These are phyloP conservation scores for Xylaria sp. DNA, from an alignment of 2,329 filamentous ascomycete genomes.

Conservation along the genomic window DNA sequence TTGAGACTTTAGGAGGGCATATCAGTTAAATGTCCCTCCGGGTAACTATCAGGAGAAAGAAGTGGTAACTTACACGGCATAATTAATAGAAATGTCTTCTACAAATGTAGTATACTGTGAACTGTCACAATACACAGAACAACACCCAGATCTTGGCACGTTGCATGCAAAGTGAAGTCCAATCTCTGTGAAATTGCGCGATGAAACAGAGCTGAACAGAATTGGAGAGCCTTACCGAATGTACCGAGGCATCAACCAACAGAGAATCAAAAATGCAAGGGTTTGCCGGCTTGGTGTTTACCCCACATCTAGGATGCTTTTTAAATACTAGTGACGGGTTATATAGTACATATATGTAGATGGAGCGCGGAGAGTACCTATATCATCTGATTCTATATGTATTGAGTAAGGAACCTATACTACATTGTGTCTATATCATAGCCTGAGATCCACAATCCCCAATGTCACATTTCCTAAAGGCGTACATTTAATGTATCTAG, in stretches of 20 bases:
- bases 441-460: no score
- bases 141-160: background rate
- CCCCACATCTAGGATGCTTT: background rate
- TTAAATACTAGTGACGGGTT: background rate
- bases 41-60: background rate
- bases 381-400: background rate
- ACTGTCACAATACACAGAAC: background rate
- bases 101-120: background rate
- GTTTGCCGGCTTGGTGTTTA: background rate
- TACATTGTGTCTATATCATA: no score
- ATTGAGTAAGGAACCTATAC: no score
- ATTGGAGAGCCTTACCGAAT: slow-evolving; percentile 10
- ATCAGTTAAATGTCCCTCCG: background rate
- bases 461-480: no score
- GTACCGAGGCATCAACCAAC: slow-evolving; percentile 1
- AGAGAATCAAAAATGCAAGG: slow-evolving; percentile 4
- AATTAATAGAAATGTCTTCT: background rate
- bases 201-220: background rate
- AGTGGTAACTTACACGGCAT: slow-evolving; percentile 31
- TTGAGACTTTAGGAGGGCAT: slow-evolving; percentile 18
- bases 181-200: background rate
- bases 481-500: no score
- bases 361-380: background rate
- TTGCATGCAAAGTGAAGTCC: background rate
- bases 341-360: background rate